Evolutionary conservation across 345 rosid genomes (phyloP).

Genomic region (Populus alba): DNA sequence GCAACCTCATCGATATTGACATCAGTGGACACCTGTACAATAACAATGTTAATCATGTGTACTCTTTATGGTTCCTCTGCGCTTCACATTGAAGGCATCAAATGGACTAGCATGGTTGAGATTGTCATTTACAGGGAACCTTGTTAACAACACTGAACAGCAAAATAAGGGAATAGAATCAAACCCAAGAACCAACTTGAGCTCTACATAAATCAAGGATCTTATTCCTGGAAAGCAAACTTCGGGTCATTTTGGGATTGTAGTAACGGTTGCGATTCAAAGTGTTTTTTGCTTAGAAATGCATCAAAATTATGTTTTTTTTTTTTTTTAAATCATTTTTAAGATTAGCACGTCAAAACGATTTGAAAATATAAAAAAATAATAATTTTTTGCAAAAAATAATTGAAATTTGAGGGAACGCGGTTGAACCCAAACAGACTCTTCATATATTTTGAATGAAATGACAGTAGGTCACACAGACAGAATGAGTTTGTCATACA

Average conservation of each 20-base stretch:
- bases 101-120: background rate
- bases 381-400: too few species aligned
- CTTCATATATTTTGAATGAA: too few species aligned
- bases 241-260: too few species aligned
- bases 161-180: background rate
- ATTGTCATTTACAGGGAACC: background rate
- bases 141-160: background rate
- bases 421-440: too few species aligned
- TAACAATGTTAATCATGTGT: background rate
- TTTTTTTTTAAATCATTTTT: too few species aligned
- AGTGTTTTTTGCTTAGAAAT: too few species aligned
- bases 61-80: background rate
- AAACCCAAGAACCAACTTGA: background rate
- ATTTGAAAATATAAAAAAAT: too few species aligned
- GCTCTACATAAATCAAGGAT: background rate
- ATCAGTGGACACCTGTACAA: constrained; percentile 71
- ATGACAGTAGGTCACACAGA: background rate
- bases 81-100: background rate
- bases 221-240: background rate
- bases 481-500: background rate
- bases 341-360: too few species aligned
- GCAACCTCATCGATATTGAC: constrained; percentile 93
- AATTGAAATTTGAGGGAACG: too few species aligned
- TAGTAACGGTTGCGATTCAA: too few species aligned
- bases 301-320: too few species aligned